These are phyloP conservation scores for Rhynchosporium secalis DNA, from an alignment of 2,329 filamentous ascomycete genomes.

Conservation along the genomic window DNA sequence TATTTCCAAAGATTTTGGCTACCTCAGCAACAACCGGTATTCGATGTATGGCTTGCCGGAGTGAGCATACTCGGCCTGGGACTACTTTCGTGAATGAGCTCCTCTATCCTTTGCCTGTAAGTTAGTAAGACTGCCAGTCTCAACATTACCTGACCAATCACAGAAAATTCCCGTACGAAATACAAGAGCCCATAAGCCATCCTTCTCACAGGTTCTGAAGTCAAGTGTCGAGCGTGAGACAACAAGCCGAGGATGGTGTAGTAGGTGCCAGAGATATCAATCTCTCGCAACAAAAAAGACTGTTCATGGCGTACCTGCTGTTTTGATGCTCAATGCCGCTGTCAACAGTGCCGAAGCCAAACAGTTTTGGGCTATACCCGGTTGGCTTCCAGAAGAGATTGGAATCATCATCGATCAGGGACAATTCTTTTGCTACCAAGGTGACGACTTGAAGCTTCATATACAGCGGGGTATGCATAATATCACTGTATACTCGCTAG, in stretches of 20 bases:
- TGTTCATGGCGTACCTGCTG: slow-evolving; percentile 76
- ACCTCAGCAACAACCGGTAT: slow-evolving; percentile 74
- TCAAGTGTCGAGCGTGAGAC: slow-evolving; percentile 87
- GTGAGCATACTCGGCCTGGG: slow-evolving; percentile 78
- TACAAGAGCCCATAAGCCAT: slow-evolving; percentile 55
- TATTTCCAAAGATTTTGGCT: slow-evolving; percentile 54
- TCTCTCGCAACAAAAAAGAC: slow-evolving; percentile 82
- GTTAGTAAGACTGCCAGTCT: not conserved
- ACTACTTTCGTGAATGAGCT: slow-evolving; percentile 84
- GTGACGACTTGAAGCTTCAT: slow-evolving; percentile 80
- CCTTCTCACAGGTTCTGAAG: slow-evolving; percentile 91
- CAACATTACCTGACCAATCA: slow-evolving; percentile 23
- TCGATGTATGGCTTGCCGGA: slow-evolving; percentile 81
- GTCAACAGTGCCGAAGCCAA: slow-evolving; percentile 71
- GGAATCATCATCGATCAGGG: slow-evolving; percentile 87
- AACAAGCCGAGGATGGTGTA: slow-evolving; percentile 90
- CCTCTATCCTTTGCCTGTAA: slow-evolving; percentile 63
- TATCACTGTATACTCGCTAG: slow-evolving; percentile 85
- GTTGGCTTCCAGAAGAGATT: slow-evolving; percentile 92
- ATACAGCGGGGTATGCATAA: slow-evolving; percentile 76
- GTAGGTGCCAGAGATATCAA: slow-evolving; percentile 86
- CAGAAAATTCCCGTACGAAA: slow-evolving; percentile 52
- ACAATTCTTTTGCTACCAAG: slow-evolving; percentile 94
- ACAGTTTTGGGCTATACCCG: slow-evolving; percentile 82
- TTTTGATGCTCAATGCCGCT: slow-evolving; percentile 86